Evolutionary conservation across 2,329 filamentous ascomycete genomes (phyloP), one percentile per base, ranked within the genome.

Genomic region (Cordyceps farinosa): DNA sequence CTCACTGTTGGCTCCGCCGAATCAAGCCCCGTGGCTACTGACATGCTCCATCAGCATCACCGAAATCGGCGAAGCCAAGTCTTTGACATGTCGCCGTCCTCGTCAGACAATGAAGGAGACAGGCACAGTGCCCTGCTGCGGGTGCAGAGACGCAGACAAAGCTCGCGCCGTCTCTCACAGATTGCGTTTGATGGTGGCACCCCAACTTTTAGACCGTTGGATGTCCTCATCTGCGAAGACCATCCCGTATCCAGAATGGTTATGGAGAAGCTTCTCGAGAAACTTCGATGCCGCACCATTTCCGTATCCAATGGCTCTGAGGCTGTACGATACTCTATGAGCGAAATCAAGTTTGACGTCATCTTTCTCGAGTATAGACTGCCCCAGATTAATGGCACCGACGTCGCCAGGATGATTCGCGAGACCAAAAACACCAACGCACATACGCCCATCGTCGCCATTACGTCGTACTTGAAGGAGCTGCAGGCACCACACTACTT

Each of bases 301-400:
- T 92, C 91, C 3, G 94, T 95, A 5, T 84, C 89, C 3, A 97
- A 93, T 69, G 95, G 95, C 1, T 89, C 91, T 0, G 95, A 99
- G 72, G 95, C 94, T 11, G 89, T 97, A 70, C 87, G 94, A 29
- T 97, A 95, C 76, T 92, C 95, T 34, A 91, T 96, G 82, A 94
- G 94, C 71, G 94, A 98, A 73, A 94, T 99, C 73, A 96, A 98
- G 72, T 99, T 98, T 72, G 95, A 99, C 76, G 92, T 97, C 70
- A 97, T 99, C 73, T 95, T 99, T 81, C 94, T 97, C 76, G 95
- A 99, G 76, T 97, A 92, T 79, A 96, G 94, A 74, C 81, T 99
- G 52, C 94, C 95, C 10, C 92, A 96, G 72, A 92, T 98, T 71
- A 98, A 92, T 70, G 95, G 95, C 30, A 90, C 92, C 13, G 95